A percentile compares a stretch with the other conserved stretches of the same genome.
phyloP scores from a whole-genome alignment of 495 filamentous ascomycete genomes.

The Ramalina intermedia region DNA sequence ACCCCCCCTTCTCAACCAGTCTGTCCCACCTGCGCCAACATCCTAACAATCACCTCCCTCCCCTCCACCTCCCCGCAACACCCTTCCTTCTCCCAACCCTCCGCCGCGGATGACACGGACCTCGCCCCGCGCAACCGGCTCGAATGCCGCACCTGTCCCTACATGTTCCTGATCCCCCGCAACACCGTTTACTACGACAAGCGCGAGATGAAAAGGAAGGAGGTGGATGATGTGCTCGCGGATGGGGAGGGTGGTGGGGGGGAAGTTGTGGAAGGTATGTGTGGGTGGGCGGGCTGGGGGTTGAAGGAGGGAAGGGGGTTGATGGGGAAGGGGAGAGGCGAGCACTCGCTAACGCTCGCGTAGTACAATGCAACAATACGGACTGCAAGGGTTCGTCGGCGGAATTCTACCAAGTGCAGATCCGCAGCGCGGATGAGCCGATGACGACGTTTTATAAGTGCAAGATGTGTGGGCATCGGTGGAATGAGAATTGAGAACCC shows the following conservation, averaged over 20 bases:
- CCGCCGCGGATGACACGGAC: slow-evolving; percentile 27
- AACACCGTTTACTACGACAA: slow-evolving; percentile 44
- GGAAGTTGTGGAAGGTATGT: slow-evolving; percentile 54
- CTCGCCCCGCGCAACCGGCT: slow-evolving; percentile 52
- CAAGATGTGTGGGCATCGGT: slow-evolving; percentile 9
- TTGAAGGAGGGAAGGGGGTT: not conserved
- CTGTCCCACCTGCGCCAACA: slow-evolving; percentile 86
- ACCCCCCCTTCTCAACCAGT: slow-evolving; percentile 33
- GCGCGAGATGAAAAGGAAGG: slow-evolving; percentile 56
- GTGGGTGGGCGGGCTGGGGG: no score
- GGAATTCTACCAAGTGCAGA: slow-evolving; percentile 93
- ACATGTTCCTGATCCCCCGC: slow-evolving; percentile 59
- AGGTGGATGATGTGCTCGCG: slow-evolving; percentile 75
- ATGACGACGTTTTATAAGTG: slow-evolving; percentile 86
- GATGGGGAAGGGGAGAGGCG: not conserved
- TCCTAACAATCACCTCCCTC: slow-evolving; percentile 30
- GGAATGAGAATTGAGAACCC: slow-evolving; percentile 17
- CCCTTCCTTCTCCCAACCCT: slow-evolving; percentile 34
- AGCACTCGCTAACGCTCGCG: slow-evolving; percentile 1
- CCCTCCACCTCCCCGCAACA: slow-evolving; percentile 18
- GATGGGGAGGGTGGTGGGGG: slow-evolving; percentile 77
- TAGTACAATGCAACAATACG: slow-evolving; percentile 63
- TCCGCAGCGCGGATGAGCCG: slow-evolving; percentile 93
- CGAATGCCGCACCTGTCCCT: slow-evolving; percentile 89
- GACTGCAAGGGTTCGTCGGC: slow-evolving; percentile 65